A percentile compares a stretch with the other conserved stretches of the same genome.
Conservation (phyloP, 768 basidiomycete genomes). For the Calocera cornea region DNA sequence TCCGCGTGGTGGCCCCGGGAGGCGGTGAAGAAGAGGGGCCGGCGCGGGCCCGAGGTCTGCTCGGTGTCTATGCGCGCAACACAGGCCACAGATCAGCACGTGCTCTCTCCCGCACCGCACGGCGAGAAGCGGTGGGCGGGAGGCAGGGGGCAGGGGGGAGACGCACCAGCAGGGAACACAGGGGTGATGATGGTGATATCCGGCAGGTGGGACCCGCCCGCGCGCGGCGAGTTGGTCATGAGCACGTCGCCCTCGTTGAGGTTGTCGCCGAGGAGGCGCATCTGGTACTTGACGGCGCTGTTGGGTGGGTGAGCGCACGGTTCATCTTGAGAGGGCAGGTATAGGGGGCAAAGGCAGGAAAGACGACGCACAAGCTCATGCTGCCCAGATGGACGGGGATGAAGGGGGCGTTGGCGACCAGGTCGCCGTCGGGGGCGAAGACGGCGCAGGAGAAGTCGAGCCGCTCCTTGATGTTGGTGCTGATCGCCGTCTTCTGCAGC, state of each 20-base stretch:
- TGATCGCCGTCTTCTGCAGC: constrained; percentile 78
- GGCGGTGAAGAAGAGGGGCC: constrained; percentile 87
- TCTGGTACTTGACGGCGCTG: constrained; percentile 79
- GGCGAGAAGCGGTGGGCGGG: not conserved
- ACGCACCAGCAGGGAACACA: constrained; percentile 41
- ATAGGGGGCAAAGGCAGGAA: too few relatives aligned
- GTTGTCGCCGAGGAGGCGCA: constrained; percentile 53
- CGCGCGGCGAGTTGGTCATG: constrained; percentile 81
- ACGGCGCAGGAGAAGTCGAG: constrained; percentile 91
- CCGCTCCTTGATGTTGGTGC: constrained; percentile 91
- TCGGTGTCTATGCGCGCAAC: not conserved
- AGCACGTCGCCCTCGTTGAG: constrained; percentile 85
- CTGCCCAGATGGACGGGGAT: constrained; percentile 23
- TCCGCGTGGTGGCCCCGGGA: constrained; percentile 91
- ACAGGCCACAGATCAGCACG: too few relatives aligned
- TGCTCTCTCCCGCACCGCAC: too few relatives aligned
- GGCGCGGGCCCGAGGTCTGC: constrained; percentile 14
- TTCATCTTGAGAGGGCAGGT: too few relatives aligned
- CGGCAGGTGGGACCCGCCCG: constrained; percentile 74
- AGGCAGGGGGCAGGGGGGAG: not conserved
- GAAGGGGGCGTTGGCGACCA: constrained; percentile 80
- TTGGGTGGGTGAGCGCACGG: too few relatives aligned
- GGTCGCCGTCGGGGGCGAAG: constrained; percentile 85
- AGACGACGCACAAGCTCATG: constrained; percentile 74
- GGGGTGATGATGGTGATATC: constrained; percentile 93